A percentile compares a stretch with the other conserved stretches of the same genome.
These are phyloP conservation scores for Hanseniaspora lindneri DNA, from an alignment of 805 yeast species.

Conservation along the genomic window DNA sequence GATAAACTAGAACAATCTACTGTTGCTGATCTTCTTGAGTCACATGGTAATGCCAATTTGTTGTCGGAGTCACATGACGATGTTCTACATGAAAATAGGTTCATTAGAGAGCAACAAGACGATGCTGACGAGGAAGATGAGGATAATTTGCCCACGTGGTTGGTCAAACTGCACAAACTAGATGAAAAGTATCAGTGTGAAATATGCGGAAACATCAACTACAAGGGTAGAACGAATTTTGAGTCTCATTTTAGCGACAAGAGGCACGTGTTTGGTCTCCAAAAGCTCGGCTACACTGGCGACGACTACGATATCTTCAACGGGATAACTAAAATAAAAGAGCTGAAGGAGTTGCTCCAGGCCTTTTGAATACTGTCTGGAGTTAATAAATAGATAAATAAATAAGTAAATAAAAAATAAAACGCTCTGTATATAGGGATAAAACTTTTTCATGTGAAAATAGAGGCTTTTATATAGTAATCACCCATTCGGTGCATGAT, in stretches of 20 bases:
- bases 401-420: no score
- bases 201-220: slow-evolving; percentile 65
- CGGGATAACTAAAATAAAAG: slow-evolving; percentile 55
- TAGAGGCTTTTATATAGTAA: no score
- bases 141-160: slow-evolving; percentile 84
- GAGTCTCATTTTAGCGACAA: slow-evolving; percentile 63
- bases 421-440: no score
- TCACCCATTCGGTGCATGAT: no score
- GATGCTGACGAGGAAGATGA: slow-evolving; percentile 49
- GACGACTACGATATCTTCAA: slow-evolving; percentile 39
- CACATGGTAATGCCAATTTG: slow-evolving; percentile 26
- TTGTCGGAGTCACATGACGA: slow-evolving; percentile 9
- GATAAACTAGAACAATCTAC: slow-evolving; percentile 36
- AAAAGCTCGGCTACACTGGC: slow-evolving; percentile 57
- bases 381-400: no score
- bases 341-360: slow-evolving; percentile 50
- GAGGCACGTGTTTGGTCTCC: slow-evolving; percentile 62
- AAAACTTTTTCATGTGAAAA: no score
- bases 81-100: slow-evolving; percentile 19
- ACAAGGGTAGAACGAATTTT: slow-evolving; percentile 61
- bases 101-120: slow-evolving; percentile 21
- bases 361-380: no score
- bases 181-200: slow-evolving; percentile 66
- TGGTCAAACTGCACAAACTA: slow-evolving; percentile 79
- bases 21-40: slow-evolving; percentile 31